A percentile compares a stretch with the other conserved stretches of the same genome.
Evolutionary conservation across 2,329 filamentous ascomycete genomes (phyloP).

Genomic region (Alternaria gaisen): DNA sequence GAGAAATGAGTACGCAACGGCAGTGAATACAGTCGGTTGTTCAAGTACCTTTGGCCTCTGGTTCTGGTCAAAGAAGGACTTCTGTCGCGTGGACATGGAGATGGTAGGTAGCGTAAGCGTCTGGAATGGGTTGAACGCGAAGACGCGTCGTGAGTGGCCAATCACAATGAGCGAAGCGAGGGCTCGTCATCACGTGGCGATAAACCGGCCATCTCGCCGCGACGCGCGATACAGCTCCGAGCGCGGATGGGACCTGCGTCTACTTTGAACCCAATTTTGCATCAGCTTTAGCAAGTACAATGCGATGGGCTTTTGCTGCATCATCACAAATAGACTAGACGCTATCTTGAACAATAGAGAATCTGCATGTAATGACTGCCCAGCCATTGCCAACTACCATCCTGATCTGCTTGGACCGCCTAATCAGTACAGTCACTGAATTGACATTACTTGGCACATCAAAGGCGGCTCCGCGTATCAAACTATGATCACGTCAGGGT

Average conservation of each 20-base stretch:
- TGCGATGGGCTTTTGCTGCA: not conserved
- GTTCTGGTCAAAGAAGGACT: conserved; percentile 62
- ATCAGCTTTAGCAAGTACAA: not conserved
- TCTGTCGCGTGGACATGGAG: conserved; percentile 58
- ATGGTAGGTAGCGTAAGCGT: conserved; percentile 18
- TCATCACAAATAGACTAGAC: no score
- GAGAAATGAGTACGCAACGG: conserved; percentile 15
- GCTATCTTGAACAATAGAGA: no score
- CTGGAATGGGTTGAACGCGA: conserved; percentile 18
- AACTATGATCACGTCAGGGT: not conserved
- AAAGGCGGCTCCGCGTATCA: not conserved
- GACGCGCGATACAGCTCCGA: not conserved
- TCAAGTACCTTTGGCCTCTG: conserved; percentile 51
- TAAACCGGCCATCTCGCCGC: conserved; percentile 1
- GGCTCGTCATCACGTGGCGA: conserved; percentile 23
- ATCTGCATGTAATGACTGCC: not conserved
- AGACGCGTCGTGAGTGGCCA: conserved; percentile 25
- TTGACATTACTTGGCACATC: conserved; percentile 11
- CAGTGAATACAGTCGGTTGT: not conserved
- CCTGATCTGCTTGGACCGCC: not conserved
- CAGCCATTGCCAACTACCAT: not conserved
- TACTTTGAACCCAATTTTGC: not conserved
- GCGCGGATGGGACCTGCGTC: no score
- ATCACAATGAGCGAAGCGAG: conserved; percentile 11
- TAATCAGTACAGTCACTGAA: conserved; percentile 7